phyloP scores from a whole-genome alignment of 768 basidiomycete genomes.

The Rhodotorula paludigena region DNA sequence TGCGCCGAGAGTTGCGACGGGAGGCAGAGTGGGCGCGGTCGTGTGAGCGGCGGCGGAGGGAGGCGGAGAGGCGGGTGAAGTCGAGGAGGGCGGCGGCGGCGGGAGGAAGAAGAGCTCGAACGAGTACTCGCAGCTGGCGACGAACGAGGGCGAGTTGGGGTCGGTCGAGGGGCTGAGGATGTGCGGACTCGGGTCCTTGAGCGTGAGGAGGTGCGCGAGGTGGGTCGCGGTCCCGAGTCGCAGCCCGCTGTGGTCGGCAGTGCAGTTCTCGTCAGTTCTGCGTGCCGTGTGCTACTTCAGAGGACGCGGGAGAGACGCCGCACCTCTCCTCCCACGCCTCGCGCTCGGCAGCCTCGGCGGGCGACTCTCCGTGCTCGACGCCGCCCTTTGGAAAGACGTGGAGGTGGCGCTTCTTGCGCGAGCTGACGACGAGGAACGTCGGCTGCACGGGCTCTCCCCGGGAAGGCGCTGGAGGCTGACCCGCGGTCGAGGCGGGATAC shows the following conservation, averaged over 20 bases:
- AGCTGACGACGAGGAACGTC: conserved; percentile 14
- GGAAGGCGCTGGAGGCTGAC: background rate
- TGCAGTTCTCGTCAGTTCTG: too few relatives aligned
- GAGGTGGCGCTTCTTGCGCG: conserved; percentile 16
- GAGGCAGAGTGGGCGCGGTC: background rate
- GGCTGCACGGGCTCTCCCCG: background rate
- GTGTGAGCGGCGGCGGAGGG: background rate
- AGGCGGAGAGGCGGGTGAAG: too few relatives aligned
- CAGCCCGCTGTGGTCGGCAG: conserved; percentile 6
- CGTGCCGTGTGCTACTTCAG: background rate
- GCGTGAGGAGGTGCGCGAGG: conserved; percentile 26
- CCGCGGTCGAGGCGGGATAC: background rate
- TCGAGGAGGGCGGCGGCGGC: background rate
- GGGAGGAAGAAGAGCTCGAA: conserved; percentile 36
- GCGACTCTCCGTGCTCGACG: conserved; percentile 25
- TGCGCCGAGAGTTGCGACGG: background rate
- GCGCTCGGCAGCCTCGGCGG: conserved; percentile 3
- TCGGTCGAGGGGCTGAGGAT: conserved; percentile 22
- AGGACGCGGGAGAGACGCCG: background rate
- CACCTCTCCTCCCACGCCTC: conserved; percentile 38
- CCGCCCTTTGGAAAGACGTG: conserved; percentile 38
- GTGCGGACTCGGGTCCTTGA: conserved; percentile 28
- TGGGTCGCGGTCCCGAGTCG: background rate
- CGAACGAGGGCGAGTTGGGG: conserved; percentile 13
- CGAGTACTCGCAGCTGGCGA: conserved; percentile 21